phyloP scores from a whole-genome alignment of 805 yeast species.

The Candida qinlingensis region DNA sequence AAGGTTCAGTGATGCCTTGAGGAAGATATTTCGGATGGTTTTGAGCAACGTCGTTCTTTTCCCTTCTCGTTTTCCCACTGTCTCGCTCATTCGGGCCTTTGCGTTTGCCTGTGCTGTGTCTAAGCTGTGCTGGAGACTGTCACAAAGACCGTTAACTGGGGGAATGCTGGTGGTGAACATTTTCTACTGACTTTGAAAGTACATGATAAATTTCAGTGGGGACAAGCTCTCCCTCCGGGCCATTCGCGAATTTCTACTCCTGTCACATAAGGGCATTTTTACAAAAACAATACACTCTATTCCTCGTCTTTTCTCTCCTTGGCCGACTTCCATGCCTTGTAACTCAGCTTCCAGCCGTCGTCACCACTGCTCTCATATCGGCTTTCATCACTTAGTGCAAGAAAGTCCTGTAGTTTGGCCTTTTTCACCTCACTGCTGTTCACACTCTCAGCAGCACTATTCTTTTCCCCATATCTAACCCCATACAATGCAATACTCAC shows the following conservation, averaged over 20 bases:
- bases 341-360: conserved; percentile 17
- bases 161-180: no score
- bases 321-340: conserved; percentile 19
- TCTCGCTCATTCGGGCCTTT: background rate
- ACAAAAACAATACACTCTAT: background rate
- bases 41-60: conserved; percentile 1
- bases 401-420: conserved; percentile 21
- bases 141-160: no score
- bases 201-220: no score
- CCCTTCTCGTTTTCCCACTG: background rate
- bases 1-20: conserved; percentile 35
- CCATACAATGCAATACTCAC: conserved; percentile 58
- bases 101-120: background rate
- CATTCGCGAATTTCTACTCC: background rate
- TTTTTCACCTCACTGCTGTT: conserved; percentile 14
- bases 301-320: conserved; percentile 13
- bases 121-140: no score
- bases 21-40: conserved; percentile 29
- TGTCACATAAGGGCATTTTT: no score
- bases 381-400: conserved; percentile 6
- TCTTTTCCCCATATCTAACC: conserved; percentile 28
- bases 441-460: conserved; percentile 21
- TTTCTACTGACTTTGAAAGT: no score
- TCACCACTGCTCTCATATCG: conserved; percentile 5
- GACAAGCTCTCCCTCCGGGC: background rate